These are phyloP conservation scores for Allium sativum DNA, from an alignment of 106 monocot genomes.

Conservation along the genomic window DNA sequence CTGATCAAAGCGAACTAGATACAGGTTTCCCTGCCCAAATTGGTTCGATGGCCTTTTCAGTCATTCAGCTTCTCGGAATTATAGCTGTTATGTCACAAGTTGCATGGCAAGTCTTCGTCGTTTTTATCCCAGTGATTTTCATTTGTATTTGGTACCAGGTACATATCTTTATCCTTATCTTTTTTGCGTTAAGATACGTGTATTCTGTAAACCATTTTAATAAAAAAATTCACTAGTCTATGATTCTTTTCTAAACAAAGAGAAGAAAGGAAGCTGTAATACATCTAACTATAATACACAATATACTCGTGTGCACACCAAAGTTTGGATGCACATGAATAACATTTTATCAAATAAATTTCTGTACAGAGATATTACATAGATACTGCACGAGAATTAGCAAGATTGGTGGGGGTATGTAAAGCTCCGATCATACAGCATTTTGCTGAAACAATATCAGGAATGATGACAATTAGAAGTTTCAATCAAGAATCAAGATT, in stretches of 20 bases:
- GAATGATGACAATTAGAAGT: conserved; percentile 63
- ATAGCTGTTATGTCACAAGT: conserved; percentile 86
- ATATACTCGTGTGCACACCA: too few species aligned
- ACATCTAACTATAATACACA: too few species aligned
- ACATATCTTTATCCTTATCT: neutral
- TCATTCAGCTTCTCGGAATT: conserved; percentile 75
- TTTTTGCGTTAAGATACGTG: neutral
- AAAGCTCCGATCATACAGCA: conserved; percentile 81
- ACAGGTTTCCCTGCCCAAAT: conserved; percentile 33
- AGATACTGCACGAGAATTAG: conserved; percentile 53
- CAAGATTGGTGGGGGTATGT: conserved; percentile 56
- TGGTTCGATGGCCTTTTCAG: conserved; percentile 51
- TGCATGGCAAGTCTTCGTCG: conserved; percentile 77
- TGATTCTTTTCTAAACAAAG: too few species aligned
- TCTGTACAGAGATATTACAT: conserved; percentile 59
- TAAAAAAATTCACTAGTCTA: too few species aligned
- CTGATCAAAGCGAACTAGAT: conserved; percentile 81
- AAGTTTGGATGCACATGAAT: too few species aligned
- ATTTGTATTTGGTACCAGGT: conserved; percentile 87
- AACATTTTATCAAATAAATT: neutral
- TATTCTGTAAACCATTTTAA: neutral
- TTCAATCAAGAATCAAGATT: conserved; percentile 55
- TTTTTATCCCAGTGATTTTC: conserved; percentile 66
- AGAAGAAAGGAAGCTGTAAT: neutral
- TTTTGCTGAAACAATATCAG: conserved; percentile 67